A percentile compares a stretch with the other conserved stretches of the same genome.
Conservation (phyloP, 116 monocot species). For the Papilionanthe hybrid region DNA sequence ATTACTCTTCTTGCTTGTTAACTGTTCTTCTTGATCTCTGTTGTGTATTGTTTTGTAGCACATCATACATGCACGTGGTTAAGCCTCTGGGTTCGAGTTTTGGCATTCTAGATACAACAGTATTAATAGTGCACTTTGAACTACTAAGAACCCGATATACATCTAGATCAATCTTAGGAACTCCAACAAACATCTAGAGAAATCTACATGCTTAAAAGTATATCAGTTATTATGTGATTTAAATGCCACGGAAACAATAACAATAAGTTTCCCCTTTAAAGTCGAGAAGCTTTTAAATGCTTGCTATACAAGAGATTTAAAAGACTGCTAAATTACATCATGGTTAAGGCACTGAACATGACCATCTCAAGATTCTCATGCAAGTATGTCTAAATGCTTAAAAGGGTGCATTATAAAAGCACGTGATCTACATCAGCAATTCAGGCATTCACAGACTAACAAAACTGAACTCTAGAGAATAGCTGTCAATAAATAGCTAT, state of each 20-base stretch:
- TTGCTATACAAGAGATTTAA: not conserved
- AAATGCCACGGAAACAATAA: no score
- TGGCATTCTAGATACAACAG: no score
- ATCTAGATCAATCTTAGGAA: not conserved
- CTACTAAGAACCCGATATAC: not conserved
- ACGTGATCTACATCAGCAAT: not conserved
- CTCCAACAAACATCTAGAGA: not conserved
- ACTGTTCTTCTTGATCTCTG: no score
- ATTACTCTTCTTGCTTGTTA: no score
- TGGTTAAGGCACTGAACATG: not conserved
- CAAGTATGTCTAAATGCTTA: not conserved
- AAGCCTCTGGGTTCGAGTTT: no score
- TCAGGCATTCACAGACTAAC: not conserved
- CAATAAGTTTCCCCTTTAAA: not conserved
- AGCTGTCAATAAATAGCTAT: not conserved
- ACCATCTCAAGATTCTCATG: not conserved
- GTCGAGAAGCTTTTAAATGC: not conserved
- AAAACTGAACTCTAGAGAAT: not conserved
- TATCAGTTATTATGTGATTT: not conserved
- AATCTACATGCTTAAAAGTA: not conserved
- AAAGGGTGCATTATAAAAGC: not conserved
- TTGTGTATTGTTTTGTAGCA: no score
- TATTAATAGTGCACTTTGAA: no score
- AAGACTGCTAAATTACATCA: not conserved
- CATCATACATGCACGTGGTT: no score